Evolutionary conservation across 108 stramenopile genomes (phyloP).

Genomic region (Skeletonema potamos): DNA sequence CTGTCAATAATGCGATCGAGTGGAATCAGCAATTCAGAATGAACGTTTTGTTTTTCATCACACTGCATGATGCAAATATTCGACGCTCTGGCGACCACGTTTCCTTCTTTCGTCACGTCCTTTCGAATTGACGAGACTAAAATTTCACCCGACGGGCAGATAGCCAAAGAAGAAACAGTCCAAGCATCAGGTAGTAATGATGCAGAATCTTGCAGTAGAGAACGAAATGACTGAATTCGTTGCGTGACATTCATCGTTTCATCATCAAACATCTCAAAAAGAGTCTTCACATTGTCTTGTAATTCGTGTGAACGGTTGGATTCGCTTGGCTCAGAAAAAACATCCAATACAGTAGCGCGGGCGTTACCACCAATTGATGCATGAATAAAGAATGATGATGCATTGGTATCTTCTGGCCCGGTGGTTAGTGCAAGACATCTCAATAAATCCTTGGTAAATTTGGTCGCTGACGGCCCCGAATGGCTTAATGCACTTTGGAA

Average conservation of each 20-base stretch:
- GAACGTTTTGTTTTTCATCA: background rate
- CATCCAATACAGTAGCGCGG: slow-evolving; percentile 22
- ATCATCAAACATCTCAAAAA: slow-evolving; percentile 48
- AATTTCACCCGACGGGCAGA: slow-evolving; percentile 72
- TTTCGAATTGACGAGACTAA: slow-evolving; percentile 32
- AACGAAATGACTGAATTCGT: slow-evolving; percentile 8
- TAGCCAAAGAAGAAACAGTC: slow-evolving; percentile 50
- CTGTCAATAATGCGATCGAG: slow-evolving; percentile 69
- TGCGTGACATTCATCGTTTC: background rate
- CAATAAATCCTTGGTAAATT: slow-evolving; percentile 55
- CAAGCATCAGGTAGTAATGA: slow-evolving; percentile 47
- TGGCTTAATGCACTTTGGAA: slow-evolving; percentile 21
- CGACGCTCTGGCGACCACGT: background rate
- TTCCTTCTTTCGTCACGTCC: background rate
- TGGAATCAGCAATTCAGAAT: slow-evolving; percentile 55
- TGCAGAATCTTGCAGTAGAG: slow-evolving; percentile 6
- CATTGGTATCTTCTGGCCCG: slow-evolving; percentile 35
- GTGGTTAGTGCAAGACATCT: slow-evolving; percentile 64
- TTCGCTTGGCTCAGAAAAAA: background rate
- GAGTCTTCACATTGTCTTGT: background rate
- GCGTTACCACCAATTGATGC: slow-evolving; percentile 42
- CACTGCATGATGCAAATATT: slow-evolving; percentile 5
- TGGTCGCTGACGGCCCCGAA: slow-evolving; percentile 34
- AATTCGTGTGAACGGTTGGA: background rate
- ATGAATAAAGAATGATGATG: slow-evolving; percentile 34